Percentiles rank a stretch among this genome's conserved stretches.
phyloP scores from a whole-genome alignment of 495 filamentous ascomycete species.

The Daldinia childiae region DNA sequence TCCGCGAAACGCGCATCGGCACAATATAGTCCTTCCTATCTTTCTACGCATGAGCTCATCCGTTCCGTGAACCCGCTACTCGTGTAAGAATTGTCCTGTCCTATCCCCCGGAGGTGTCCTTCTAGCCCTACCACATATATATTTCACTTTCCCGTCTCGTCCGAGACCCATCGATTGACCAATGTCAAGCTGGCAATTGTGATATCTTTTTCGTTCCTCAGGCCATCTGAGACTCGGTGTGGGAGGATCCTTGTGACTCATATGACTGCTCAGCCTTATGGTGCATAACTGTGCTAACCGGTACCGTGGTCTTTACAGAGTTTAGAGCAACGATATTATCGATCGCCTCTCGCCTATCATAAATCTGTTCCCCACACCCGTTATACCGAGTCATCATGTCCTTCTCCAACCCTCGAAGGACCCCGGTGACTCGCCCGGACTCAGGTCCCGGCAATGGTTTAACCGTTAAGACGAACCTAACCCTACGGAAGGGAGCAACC shows the following conservation, averaged over 20 bases:
- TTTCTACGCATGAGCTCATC: conserved; percentile 15
- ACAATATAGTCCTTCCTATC: conserved; percentile 10
- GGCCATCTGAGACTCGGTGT: conserved; percentile 36
- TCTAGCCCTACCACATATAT: conserved; percentile 30
- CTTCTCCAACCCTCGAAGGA: conserved; percentile 60
- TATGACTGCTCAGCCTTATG: conserved; percentile 42
- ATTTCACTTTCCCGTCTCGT: conserved; percentile 11
- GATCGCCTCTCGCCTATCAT: conserved; percentile 20
- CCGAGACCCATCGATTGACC: conserved; percentile 40
- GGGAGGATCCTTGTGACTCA: conserved; percentile 47
- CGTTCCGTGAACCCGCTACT: conserved; percentile 1
- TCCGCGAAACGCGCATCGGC: conserved; percentile 18
- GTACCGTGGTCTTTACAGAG: conserved; percentile 38
- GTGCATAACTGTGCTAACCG: conserved; percentile 45
- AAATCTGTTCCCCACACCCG: conserved; percentile 46
- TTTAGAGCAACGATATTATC: conserved; percentile 36
- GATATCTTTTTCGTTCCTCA: conserved; percentile 33
- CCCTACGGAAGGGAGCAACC: conserved; percentile 70
- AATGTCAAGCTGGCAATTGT: conserved; percentile 43
- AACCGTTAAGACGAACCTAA: conserved; percentile 61
- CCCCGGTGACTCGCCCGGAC: conserved; percentile 58
- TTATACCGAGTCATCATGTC: conserved; percentile 56
- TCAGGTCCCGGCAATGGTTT: conserved; percentile 49
- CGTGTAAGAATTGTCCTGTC: conserved; percentile 32
- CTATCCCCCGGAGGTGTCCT: conserved; percentile 8